phyloP scores from a whole-genome alignment of 768 basidiomycete genomes.

The Leucogyrophana mollusca region DNA sequence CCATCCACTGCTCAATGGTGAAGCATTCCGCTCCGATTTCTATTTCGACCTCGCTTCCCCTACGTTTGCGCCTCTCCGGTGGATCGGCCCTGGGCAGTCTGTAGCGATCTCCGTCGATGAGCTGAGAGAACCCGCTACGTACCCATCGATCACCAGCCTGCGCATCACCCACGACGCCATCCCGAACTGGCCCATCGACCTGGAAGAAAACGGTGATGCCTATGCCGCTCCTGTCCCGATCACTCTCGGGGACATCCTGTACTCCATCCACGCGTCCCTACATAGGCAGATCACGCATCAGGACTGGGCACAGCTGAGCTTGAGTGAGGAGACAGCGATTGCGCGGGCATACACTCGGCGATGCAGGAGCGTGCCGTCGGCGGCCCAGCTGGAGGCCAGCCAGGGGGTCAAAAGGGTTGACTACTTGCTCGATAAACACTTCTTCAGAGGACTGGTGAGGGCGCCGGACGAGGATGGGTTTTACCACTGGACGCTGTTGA shows the following conservation, averaged over 20 bases:
- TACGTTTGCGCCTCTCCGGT: constrained; percentile 42
- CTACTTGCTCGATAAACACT: constrained; percentile 32
- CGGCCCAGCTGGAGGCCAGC: constrained; percentile 30
- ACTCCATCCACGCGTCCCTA: constrained; percentile 47
- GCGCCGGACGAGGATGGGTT: constrained; percentile 27
- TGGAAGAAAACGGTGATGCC: constrained; percentile 37
- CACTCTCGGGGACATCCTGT: constrained; percentile 57
- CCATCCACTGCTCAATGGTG: constrained; percentile 45
- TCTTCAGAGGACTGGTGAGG: constrained; percentile 37
- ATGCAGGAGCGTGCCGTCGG: constrained; percentile 27
- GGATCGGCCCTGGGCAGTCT: constrained; percentile 38
- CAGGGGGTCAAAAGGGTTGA: constrained; percentile 41
- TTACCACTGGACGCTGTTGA: constrained; percentile 28
- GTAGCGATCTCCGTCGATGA: constrained; percentile 41
- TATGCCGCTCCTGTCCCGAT: constrained; percentile 39
- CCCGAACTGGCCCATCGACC: constrained; percentile 60
- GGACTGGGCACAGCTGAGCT: constrained; percentile 31
- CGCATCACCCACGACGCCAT: constrained; percentile 57
- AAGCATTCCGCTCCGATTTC: constrained; percentile 42
- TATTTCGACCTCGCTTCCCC: constrained; percentile 56
- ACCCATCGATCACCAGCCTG: constrained; percentile 52
- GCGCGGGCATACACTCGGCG: constrained; percentile 37
- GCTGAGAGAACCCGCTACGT: constrained; percentile 51
- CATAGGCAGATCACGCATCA: constrained; percentile 38
- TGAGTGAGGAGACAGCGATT: constrained; percentile 26